Evolutionary conservation across 2,329 filamentous ascomycete species (phyloP).

Genomic region (Apiospora hydei): DNA sequence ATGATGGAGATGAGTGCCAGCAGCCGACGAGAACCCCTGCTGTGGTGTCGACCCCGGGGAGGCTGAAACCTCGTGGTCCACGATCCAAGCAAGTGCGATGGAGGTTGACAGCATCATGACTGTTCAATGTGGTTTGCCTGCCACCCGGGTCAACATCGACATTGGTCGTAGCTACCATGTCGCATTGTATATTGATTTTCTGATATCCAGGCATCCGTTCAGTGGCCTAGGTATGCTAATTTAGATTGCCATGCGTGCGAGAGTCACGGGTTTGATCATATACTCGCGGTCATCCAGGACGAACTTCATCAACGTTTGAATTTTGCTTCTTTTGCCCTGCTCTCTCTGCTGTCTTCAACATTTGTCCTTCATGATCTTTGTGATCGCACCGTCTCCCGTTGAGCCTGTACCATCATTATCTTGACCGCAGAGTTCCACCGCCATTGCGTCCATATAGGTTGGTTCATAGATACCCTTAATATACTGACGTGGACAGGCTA

Average conservation of each 20-base stretch:
- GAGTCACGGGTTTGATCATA: not conserved
- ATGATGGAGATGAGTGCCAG: not conserved
- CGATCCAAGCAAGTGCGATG: not conserved
- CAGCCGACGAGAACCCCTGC: constrained; percentile 4
- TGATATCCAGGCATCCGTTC: not conserved
- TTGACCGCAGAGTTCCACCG: not conserved
- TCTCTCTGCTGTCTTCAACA: not conserved
- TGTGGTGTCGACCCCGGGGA: not conserved
- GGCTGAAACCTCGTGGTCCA: not conserved
- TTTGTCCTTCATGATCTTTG: not conserved
- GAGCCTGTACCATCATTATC: not conserved
- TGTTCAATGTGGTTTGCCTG: not conserved
- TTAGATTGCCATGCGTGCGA: not conserved
- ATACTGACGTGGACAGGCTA: constrained; percentile 3
- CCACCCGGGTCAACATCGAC: not conserved
- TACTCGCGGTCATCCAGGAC: not conserved
- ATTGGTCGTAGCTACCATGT: not conserved
- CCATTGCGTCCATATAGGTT: not conserved
- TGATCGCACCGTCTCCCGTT: not conserved
- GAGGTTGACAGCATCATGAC: not conserved
- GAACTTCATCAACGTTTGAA: too few species aligned
- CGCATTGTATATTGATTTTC: not conserved
- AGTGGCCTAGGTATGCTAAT: not conserved
- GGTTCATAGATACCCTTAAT: not conserved
- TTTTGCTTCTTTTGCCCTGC: not conserved